phyloP scores from a whole-genome alignment of 257 asterid genomes.

The Leonotis leonurus region DNA sequence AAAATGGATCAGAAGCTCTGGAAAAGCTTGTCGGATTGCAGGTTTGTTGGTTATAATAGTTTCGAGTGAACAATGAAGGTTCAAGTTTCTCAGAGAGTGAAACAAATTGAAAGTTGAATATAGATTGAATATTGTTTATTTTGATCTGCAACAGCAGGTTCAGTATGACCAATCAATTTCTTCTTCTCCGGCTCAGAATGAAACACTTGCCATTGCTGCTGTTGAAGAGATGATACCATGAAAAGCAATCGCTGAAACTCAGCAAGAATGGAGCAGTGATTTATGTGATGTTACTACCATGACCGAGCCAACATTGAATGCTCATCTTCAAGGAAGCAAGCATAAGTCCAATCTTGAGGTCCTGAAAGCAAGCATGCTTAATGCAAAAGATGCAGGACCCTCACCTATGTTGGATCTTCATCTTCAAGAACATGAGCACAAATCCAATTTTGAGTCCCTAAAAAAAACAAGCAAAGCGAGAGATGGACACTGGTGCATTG shows the following conservation, averaged over 20 bases:
- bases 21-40: conserved; percentile 24
- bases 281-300: conserved; percentile 21
- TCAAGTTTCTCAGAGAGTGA: too few relatives aligned
- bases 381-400: background rate
- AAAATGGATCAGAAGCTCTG: conserved; percentile 25
- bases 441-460: conserved; percentile 12
- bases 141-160: background rate
- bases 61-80: too few relatives aligned
- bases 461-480: background rate
- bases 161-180: background rate
- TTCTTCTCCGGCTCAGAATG: background rate
- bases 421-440: conserved; percentile 30
- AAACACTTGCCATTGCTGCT: background rate
- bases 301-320: background rate
- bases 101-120: too few relatives aligned
- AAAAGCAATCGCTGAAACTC: background rate
- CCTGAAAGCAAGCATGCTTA: conserved; percentile 13
- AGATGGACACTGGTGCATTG: conserved; percentile 1
- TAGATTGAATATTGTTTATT: too few relatives aligned
- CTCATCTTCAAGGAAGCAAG: conserved; percentile 28
- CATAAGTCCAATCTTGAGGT: conserved; percentile 23
- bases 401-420: conserved; percentile 17
- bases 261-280: conserved; percentile 35
- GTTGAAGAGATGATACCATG: background rate
- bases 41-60: conserved; percentile 7